Evolutionary conservation across 1,284 basidiomycete species (phyloP).

Genomic region (Moesziomyces sp.): DNA sequence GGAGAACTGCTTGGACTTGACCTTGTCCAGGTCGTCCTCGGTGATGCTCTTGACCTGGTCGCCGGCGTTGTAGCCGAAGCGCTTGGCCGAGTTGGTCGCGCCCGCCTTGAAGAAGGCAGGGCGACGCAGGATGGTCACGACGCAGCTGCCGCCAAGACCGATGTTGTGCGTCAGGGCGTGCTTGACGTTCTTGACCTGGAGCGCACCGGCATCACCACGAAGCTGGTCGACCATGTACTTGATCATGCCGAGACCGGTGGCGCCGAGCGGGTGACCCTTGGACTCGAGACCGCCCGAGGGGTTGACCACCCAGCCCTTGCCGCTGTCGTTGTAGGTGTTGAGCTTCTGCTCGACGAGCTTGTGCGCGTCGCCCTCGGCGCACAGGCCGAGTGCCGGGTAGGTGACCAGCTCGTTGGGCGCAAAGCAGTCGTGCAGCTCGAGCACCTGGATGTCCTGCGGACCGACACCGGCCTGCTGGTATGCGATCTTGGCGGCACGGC

Average conservation of each 20-base stretch:
- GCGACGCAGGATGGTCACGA: conserved; percentile 53
- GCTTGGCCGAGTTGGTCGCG: conserved; percentile 47
- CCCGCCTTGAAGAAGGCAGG: conserved; percentile 58
- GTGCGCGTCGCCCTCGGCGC: conserved; percentile 77
- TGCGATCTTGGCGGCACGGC: conserved; percentile 76
- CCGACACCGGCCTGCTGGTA: conserved; percentile 79
- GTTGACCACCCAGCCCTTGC: conserved; percentile 83
- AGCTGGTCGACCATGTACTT: conserved; percentile 81
- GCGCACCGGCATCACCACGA: conserved; percentile 63
- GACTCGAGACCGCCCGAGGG: conserved; percentile 85
- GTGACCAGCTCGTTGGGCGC: conserved; percentile 77
- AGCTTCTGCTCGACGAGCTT: conserved; percentile 80
- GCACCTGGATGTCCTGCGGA: conserved; percentile 80
- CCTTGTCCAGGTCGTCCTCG: conserved; percentile 58
- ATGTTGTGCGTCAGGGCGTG: conserved; percentile 85
- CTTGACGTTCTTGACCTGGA: conserved; percentile 79
- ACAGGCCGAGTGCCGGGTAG: conserved; percentile 84
- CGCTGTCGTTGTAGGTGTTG: conserved; percentile 76
- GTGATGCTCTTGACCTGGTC: conserved; percentile 54
- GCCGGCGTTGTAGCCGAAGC: conserved; percentile 61
- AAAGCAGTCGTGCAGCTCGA: conserved; percentile 88
- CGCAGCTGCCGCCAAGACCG: conserved; percentile 74
- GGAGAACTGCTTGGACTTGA: conserved; percentile 58
- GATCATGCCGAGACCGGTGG: conserved; percentile 86
- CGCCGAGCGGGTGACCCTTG: conserved; percentile 82